Base-by-base conservation (phyloP, 306 rosid genomes). In the Benincasa hispida region DNA sequence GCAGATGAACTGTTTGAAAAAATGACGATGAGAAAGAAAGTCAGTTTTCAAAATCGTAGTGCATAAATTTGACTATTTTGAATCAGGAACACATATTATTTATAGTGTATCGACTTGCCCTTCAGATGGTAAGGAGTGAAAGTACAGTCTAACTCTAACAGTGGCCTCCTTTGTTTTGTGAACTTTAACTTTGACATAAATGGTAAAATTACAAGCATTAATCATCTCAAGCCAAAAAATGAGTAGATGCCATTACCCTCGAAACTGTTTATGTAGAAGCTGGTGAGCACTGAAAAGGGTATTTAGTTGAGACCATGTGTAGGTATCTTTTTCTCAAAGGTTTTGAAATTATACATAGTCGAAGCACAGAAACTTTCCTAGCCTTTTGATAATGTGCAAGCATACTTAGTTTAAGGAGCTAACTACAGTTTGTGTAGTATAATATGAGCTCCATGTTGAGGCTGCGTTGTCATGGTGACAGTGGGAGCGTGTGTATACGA, bases 401-500 rank as follows among this genome's bases (percentile, higher is more conserved):
- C 14, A 19, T 53, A 53, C 24, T 2, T 53, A 6, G 4, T 53
- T n/a, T 53, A n/a, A n/a, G 30, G 2, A 10, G 21, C 14, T 56
- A 60, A 3, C 70, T 45, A 68, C 10, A 68, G 53, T 48, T 15
- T 48, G 30, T 55, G 86, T 8, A 87, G 77, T 30, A 82, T 70
- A 10, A 87, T 17, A 34, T 6, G 78, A 18, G 85, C 85, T 15
- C 88, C 89, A 28, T 58, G 25, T 45, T 82, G 80, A 22, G 91
- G 89, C 35, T 81, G 75, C 19, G 81, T 72, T 10, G 50, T 24
- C 3, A 82, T 0, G 10, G 32, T 0, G 0, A 1, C 0, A 0
- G 6, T 0, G 2, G 86, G 89, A 69, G 78, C 80, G 75, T 84
- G 91, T 11, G 28, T 25, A 58, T 88, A 84, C 0, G 75, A 22